Evolutionary conservation across 164 flowering plant genomes (phyloP).

Genomic region (Cinnamomum micranthum): DNA sequence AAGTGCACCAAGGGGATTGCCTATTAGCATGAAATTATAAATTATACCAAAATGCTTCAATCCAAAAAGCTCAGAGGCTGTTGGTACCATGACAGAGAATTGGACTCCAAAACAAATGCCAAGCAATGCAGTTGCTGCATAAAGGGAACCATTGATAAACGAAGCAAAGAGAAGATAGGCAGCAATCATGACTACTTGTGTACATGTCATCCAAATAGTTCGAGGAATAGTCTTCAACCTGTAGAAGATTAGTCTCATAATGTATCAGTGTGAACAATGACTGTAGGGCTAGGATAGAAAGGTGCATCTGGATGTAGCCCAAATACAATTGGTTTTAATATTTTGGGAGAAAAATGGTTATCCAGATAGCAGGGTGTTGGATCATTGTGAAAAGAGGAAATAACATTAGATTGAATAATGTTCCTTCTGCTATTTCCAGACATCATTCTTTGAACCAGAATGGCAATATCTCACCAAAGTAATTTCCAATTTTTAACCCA

Average conservation of each 20-base stretch:
- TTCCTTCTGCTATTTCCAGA: not conserved
- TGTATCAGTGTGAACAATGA: not conserved
- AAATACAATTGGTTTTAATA: not conserved
- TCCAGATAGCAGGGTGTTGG: not conserved
- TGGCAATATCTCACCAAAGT: not conserved
- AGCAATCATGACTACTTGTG: conserved; percentile 63
- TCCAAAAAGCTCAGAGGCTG: conserved; percentile 89
- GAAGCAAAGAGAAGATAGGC: conserved; percentile 71
- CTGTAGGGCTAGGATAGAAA: not conserved
- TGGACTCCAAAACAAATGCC: conserved; percentile 91
- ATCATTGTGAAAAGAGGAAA: not conserved
- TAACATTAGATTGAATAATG: not conserved
- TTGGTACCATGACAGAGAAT: conserved; percentile 77
- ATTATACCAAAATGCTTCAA: conserved; percentile 73
- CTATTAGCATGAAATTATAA: conserved; percentile 61
- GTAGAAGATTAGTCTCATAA: conserved; percentile 18
- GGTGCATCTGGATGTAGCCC: not conserved
- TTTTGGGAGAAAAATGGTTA: not conserved
- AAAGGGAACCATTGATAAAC: conserved; percentile 58
- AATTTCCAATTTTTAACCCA: not conserved
- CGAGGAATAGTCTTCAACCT: conserved; percentile 69
- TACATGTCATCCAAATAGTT: conserved; percentile 66
- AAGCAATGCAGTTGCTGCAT: conserved; percentile 63
- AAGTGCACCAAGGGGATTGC: conserved; percentile 81
- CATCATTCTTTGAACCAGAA: not conserved